Percentiles rank a stretch among this genome's conserved stretches.
phyloP scores from a whole-genome alignment of 2,329 filamentous ascomycete species.

The Diaporthe aspalathi region DNA sequence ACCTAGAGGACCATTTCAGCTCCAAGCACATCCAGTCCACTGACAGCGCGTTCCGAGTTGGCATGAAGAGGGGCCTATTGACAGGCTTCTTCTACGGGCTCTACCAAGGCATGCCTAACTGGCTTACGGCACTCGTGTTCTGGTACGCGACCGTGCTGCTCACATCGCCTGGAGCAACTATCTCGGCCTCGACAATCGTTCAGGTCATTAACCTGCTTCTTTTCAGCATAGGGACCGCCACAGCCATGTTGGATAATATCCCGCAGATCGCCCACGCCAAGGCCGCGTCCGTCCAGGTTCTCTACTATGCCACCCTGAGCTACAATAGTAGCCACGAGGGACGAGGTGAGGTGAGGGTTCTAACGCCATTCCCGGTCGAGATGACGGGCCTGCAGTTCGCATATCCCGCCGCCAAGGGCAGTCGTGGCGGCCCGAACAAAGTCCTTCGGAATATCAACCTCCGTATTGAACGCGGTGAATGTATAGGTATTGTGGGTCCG shows the following conservation, averaged over 20 bases:
- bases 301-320: conserved; percentile 75
- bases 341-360: conserved; percentile 52
- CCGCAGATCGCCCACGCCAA: conserved; percentile 83
- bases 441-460: conserved; percentile 77
- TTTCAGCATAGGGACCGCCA: conserved; percentile 82
- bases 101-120: conserved; percentile 78
- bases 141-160: conserved; percentile 81
- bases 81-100: conserved; percentile 80
- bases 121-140: conserved; percentile 82
- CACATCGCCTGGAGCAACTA: conserved; percentile 55
- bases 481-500: conserved; percentile 81
- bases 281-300: conserved; percentile 77
- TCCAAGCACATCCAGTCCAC: conserved; percentile 69
- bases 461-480: conserved; percentile 70
- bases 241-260: conserved; percentile 76
- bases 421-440: conserved; percentile 40
- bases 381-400: conserved; percentile 75
- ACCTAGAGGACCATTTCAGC: conserved; percentile 78
- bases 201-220: conserved; percentile 84
- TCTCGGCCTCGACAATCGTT: conserved; percentile 70
- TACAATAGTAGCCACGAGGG: conserved; percentile 67
- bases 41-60: conserved; percentile 65
- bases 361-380: conserved; percentile 56
- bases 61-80: conserved; percentile 73
- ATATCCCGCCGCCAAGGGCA: conserved; percentile 71